A percentile compares a stretch with the other conserved stretches of the same genome.
phyloP scores from a whole-genome alignment of 352 stramenopile genomes.

The Phytophthora pinifolia region DNA sequence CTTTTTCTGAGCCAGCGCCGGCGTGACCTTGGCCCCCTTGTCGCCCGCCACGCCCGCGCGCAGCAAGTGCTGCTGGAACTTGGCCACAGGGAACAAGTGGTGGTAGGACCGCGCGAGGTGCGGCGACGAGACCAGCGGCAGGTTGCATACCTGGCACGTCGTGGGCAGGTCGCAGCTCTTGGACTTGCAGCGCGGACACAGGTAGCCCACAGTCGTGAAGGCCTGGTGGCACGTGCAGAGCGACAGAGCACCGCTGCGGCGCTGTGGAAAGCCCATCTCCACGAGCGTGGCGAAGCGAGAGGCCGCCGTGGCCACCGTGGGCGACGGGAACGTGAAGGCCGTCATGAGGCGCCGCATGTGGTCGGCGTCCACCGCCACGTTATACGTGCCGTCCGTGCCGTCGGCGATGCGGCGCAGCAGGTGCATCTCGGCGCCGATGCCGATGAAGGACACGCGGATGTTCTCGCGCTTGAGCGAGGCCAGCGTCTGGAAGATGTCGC shows the following conservation, averaged over 20 bases:
- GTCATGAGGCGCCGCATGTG: constrained; percentile 94
- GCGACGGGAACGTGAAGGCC: constrained; percentile 94
- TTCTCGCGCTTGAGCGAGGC: constrained; percentile 88
- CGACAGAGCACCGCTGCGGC: constrained; percentile 69
- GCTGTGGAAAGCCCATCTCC: constrained; percentile 86
- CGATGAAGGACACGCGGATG: constrained; percentile 93
- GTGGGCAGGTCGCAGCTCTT: constrained; percentile 95
- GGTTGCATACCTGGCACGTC: constrained; percentile 95
- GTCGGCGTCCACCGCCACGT: constrained; percentile 91
- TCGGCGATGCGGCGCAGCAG: constrained; percentile 85
- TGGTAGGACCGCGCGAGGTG: constrained; percentile 98
- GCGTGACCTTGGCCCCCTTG: constrained; percentile 18
- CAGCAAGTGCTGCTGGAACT: constrained; percentile 86
- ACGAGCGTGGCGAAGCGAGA: constrained; percentile 76
- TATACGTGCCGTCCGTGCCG: constrained; percentile 92
- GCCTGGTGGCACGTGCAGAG: constrained; percentile 85
- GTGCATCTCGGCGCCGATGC: constrained; percentile 94
- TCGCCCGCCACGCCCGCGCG: constrained; percentile 24
- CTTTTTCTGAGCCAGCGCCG: constrained; percentile 40
- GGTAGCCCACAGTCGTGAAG: constrained; percentile 91
- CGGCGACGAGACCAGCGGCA: constrained; percentile 96
- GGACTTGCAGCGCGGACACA: constrained; percentile 94
- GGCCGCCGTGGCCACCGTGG: constrained; percentile 73
- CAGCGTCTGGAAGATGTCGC: constrained; percentile 95
- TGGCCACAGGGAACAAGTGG: constrained; percentile 97